phyloP scores from a whole-genome alignment of 2,329 filamentous ascomycete genomes.

The Monosporascus sp. region DNA sequence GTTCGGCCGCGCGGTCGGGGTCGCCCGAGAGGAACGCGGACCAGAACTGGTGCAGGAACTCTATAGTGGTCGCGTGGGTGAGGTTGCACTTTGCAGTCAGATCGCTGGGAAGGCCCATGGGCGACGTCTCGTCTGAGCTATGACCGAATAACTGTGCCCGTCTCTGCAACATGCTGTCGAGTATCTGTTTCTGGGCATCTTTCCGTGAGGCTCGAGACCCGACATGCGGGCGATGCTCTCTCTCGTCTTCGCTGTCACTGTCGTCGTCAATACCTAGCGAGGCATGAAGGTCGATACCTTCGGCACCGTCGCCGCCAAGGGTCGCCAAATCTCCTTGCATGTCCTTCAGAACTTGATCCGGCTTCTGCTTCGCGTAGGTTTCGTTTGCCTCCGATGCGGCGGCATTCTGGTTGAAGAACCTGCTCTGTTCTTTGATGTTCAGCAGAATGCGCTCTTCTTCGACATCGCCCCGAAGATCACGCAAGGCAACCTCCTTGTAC shows the following conservation, averaged over 20 bases:
- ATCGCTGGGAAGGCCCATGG: constrained; percentile 51
- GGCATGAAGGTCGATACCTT: constrained; percentile 54
- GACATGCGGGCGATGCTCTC: constrained; percentile 50
- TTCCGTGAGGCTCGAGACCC: constrained; percentile 64
- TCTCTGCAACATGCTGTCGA: constrained; percentile 58
- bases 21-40: constrained; percentile 85
- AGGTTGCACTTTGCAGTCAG: constrained; percentile 54
- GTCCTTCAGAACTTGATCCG: constrained; percentile 59
- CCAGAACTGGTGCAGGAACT: constrained; percentile 99
- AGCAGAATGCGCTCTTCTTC: constrained; percentile 75
- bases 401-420: constrained; percentile 63
- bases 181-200: constrained; percentile 60
- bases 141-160: constrained; percentile 53
- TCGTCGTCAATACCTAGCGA: constrained; percentile 66
- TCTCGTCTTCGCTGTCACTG: constrained; percentile 61
- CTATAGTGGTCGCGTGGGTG: constrained; percentile 87
- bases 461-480: constrained; percentile 70
- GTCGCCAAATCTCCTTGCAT: constrained; percentile 58
- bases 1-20: constrained; percentile 70
- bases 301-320: constrained; percentile 41
- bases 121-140: constrained; percentile 39
- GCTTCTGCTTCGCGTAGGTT: constrained; percentile 64
- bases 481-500: constrained; percentile 68
- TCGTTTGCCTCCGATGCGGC: constrained; percentile 38
- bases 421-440: constrained; percentile 81